These are phyloP conservation scores for Senna siamea DNA, from an alignment of 306 rosid species.

Conservation along the genomic window DNA sequence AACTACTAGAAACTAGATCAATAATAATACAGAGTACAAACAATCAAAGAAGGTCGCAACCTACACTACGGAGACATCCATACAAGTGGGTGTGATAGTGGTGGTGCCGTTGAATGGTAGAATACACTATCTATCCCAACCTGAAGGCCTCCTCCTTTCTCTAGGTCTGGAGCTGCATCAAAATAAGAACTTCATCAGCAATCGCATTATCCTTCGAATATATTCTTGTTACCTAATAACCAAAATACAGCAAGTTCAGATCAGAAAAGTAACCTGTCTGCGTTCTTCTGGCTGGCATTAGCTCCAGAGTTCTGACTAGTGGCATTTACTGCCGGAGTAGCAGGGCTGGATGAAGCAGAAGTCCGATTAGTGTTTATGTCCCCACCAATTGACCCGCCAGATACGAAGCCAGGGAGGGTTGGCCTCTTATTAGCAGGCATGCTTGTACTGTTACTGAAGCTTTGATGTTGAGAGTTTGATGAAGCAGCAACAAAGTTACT, in stretches of 20 bases:
- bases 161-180: conserved; percentile 70
- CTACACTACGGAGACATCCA: conserved; percentile 35
- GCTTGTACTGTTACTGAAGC: conserved; percentile 48
- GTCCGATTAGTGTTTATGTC: conserved; percentile 45
- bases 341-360: conserved; percentile 38
- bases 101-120: conserved; percentile 29
- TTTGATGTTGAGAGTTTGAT: conserved; percentile 60
- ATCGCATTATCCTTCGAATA: neutral
- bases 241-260: neutral
- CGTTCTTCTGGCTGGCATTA: conserved; percentile 50
- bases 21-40: conserved; percentile 52
- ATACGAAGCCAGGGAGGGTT: conserved; percentile 79
- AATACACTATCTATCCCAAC: conserved; percentile 77
- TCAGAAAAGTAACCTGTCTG: conserved; percentile 62
- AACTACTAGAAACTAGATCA: conserved; percentile 27
- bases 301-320: conserved; percentile 53
- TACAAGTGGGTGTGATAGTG: conserved; percentile 15
- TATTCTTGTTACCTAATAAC: neutral
- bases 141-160: conserved; percentile 89
- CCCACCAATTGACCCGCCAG: conserved; percentile 93
- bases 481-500: conserved; percentile 86
- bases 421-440: conserved; percentile 62
- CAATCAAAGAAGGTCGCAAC: conserved; percentile 38
- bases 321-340: conserved; percentile 49
- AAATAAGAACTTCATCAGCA: conserved; percentile 48